Evolutionary conservation across 2,329 filamentous ascomycete species (phyloP), one percentile per base, ranked within the genome.

Genomic region (Lachnellula occidentalis): DNA sequence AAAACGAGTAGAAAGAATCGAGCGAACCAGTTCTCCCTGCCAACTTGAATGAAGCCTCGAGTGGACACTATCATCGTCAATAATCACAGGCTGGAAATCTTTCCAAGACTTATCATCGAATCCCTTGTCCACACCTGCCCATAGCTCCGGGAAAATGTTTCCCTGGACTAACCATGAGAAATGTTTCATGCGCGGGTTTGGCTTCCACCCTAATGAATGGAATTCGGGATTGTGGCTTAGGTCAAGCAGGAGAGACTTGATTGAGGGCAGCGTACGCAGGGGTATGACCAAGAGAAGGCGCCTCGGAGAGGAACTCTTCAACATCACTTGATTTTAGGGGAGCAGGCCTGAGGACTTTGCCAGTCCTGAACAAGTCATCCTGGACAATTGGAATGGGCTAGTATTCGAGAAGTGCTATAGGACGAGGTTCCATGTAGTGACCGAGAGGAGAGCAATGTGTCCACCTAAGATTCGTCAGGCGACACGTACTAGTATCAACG

Each of bases 401-500:
- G 21, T 54, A 55, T 17, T 24, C 34, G 6, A 57, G 24, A 5
- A 54, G 37, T 34, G 51, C 55, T 6, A 57, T 27, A 6, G 55
- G 55, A 39, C 42, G 45, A 2, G 52, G 55, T 2, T 48, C 31
- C 12, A 51, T 45, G 22, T 52, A 49, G 31, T 54, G 55, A 3
- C 51, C 55, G 14, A 46, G 34, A 48, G 52, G 21, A 48, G 48
- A 5, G 55, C 43, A 4, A 57, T 15, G 21, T 54, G 46, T 22
- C n/a, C 51, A 14, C 51, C 51, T 57, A n/a, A 39, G 24, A 36
- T 50, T 9, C 36, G 22, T 24, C 17, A 4, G 21, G 4, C 37
- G 9, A 31, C 27, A 31, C 27, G 8, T 31, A 11, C 11, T 31
- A 17, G 2, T 27, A 17, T 42, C 8, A 22, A 34, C 11, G 12